Base-by-base conservation (phyloP, 2,329 filamentous ascomycete species). In the Cladophialophora bantiana region DNA sequence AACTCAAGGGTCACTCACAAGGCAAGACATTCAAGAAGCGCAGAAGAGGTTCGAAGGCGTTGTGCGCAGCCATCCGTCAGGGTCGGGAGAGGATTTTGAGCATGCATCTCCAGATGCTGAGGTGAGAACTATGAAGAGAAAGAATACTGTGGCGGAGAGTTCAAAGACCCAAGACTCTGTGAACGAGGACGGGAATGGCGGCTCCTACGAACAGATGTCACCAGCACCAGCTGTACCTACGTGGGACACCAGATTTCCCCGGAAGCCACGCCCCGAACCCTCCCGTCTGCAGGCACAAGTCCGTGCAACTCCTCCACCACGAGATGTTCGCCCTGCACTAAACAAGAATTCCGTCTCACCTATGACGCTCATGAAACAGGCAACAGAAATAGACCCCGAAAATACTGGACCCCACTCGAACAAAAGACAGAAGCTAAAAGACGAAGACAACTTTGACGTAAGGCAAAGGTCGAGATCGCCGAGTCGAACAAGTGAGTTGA, bases 21-120 rank as follows among this genome's bases (percentile, higher is more conserved):
- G 55, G 38, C 32, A 68, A 42, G 59, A 66, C 4, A 55, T 70
- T n/a, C 34, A 63, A n/a, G 55, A 63, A 42, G 65, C 62, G 20
- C 55, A 50, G 52, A 32, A 36, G 57, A 61, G 59, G 31, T 68
- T 60, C 45, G 48, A 63, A 5, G 34, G 12, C 9, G 18, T 68
- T 18, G 26, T 35, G 26, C 32, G 35, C 45, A 50, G 45, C 18
- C 7, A 15, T 9, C 20, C 9, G 12, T 50, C 45, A 15, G 34
- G 4, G 5, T 36, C 18, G 40, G 26, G 15, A 13, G 18, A 52
- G 10, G 32, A 31, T 7, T 31, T 13, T 5, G 7, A 54, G 7
- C 2, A 4, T 26, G 2, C 6, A 4, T 15, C 18, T 20, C 34
- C 20, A 1, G 34, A 54, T 40, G 32, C 18, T 42, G 31, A 2